Base-by-base conservation (phyloP, 441 rosid species). In the Bocquillonia castaneifolia region DNA sequence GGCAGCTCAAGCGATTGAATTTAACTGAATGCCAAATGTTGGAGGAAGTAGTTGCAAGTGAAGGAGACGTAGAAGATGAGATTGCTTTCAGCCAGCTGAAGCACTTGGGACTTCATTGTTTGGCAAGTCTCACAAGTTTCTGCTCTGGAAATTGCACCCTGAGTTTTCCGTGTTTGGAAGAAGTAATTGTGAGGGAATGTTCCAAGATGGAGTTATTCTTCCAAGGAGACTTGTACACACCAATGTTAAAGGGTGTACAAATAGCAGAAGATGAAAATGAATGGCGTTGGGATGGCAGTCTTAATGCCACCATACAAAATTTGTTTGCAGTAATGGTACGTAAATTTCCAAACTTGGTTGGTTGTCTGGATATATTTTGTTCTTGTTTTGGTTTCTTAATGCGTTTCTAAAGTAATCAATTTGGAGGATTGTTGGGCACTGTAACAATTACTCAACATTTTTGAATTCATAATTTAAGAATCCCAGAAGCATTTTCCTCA, bases 71-170 rank as follows among this genome's bases (percentile, higher is more conserved):
- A 8, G 20, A 17, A 4, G 65, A 72, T 26, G 75, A 74, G 23
- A 75, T 77, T n/a, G 5, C 8, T 25, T 79, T 83, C 55, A 22
- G 26, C 5, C 56, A 62, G 18, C 63, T 81, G 31, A 18, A 40
- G 29, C 1, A 15, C 23, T 54, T 79, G 69, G 37, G 5, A 62
- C 74, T 83, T 36, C 1, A 17, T 17, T 1, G 9, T 42, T 51
- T 78, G 32, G 65, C 76, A 36, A 59, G 69, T 37, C 77, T 79
- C 62, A 22, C 40, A 56, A 64, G 64, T 71, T 79, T 76, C 68
- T 74, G 59, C 68, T 59, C 63, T 0, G 52, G 22, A 9, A 60
- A 40, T 28, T 57, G 39, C 18, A 9, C 25, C 22, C 28, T 66
- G 28, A 53, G 10, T 22, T 76, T 79, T 50, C 72, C 81, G 1